Percentiles rank a stretch among this genome's conserved stretches.
Evolutionary conservation across 1,284 basidiomycete genomes (phyloP).

Genomic region (Ganoderma multipileum): DNA sequence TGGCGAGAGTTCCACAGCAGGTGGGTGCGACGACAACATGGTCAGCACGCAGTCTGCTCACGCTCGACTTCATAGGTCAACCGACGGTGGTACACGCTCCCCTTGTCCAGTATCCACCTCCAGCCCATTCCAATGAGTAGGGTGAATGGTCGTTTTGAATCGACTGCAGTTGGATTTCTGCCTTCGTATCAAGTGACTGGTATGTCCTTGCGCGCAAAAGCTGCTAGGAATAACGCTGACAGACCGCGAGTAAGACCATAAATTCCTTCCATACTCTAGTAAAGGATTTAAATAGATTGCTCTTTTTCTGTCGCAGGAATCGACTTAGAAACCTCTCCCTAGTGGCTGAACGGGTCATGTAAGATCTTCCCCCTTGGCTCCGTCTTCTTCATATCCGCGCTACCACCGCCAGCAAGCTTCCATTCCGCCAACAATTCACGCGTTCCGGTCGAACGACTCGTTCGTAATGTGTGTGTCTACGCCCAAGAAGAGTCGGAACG

Average conservation of each 20-base stretch:
- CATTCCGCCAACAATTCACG: not conserved
- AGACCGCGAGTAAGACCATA: not conserved
- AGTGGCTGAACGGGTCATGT: too few species aligned
- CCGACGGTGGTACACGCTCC: not conserved
- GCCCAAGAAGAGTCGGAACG: not conserved
- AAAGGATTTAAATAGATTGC: not conserved
- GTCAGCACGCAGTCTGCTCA: not conserved
- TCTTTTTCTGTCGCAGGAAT: not conserved
- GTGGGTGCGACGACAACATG: not conserved
- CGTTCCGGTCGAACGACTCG: not conserved
- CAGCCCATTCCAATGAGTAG: too few species aligned
- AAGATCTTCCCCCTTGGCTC: too few species aligned
- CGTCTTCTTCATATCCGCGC: not conserved
- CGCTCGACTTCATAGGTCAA: not conserved
- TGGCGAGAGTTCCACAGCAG: not conserved
- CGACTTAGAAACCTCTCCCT: too few species aligned
- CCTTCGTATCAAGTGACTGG: too few species aligned
- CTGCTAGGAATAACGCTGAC: not conserved
- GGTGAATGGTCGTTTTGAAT: too few species aligned
- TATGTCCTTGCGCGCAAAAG: not conserved
- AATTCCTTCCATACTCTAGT: not conserved
- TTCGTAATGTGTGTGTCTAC: not conserved
- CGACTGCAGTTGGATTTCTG: too few species aligned
- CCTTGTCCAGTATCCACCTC: too few species aligned
- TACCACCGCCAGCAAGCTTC: not conserved